Percentiles rank a stretch among this genome's conserved stretches.
These are phyloP conservation scores for Castanopsis chinensis DNA, from an alignment of 306 rosid genomes.

Conservation along the genomic window DNA sequence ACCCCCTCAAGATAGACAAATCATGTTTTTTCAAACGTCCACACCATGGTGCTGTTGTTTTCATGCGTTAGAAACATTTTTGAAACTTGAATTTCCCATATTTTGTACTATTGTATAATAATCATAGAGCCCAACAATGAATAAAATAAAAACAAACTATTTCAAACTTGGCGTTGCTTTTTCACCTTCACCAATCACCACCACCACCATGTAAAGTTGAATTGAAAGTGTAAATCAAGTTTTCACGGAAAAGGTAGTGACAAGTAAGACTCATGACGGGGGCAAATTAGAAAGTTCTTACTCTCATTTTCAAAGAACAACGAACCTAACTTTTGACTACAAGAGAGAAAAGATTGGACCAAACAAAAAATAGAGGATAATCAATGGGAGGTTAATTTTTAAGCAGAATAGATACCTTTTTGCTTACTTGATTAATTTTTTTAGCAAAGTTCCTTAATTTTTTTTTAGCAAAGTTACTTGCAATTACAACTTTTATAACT, in stretches of 20 bases:
- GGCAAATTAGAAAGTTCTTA: background rate
- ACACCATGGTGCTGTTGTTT: background rate
- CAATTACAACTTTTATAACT: no score
- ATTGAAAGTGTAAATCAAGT: no score
- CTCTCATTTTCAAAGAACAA: conserved; percentile 5
- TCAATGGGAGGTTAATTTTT: background rate
- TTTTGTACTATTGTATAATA: no score
- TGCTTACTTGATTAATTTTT: background rate
- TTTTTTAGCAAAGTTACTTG: no score
- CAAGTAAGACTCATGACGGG: background rate
- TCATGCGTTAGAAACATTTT: background rate
- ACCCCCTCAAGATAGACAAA: background rate
- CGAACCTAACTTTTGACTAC: conserved; percentile 6
- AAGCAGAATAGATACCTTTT: background rate
- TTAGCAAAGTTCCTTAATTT: background rate
- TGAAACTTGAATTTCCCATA: no score
- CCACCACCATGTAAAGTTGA: no score
- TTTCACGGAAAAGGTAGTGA: no score
- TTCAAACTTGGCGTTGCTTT: no score
- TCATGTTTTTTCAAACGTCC: background rate
- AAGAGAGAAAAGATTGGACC: background rate
- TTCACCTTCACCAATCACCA: no score
- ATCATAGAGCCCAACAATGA: no score
- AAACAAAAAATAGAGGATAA: background rate
- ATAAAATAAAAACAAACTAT: no score